phyloP scores from a whole-genome alignment of 345 rosid genomes.

The Eucalyptus virginea region DNA sequence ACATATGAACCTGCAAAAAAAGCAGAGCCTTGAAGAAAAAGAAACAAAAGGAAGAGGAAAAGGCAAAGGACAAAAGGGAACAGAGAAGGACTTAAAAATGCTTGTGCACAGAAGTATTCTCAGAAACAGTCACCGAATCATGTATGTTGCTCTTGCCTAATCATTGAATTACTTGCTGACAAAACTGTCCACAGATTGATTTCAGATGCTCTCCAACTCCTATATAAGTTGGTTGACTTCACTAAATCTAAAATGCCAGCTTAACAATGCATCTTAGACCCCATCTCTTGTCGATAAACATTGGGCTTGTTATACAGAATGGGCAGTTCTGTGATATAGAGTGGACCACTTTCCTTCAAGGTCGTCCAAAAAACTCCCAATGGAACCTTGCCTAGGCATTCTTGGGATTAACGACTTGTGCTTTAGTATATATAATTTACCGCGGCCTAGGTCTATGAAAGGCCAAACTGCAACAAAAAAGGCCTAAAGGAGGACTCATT shows the following conservation, averaged over 20 bases:
- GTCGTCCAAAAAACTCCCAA: not conserved
- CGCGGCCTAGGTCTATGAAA: not conserved
- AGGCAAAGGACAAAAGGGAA: not conserved
- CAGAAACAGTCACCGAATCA: not conserved
- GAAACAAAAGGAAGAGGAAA: not conserved
- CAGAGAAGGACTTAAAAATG: not conserved
- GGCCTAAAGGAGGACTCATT: not conserved
- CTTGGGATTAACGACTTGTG: not conserved
- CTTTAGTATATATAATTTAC: not conserved
- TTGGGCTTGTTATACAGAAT: not conserved
- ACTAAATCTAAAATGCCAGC: not conserved
- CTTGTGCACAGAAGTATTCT: not conserved
- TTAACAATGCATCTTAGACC: not conserved
- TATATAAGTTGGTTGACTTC: not conserved
- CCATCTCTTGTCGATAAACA: not conserved
- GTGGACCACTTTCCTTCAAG: not conserved
- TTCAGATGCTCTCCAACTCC: not conserved
- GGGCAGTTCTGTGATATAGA: not conserved
- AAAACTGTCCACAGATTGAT: not conserved
- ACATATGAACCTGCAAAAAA: conserved; percentile 63
- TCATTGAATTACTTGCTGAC: not conserved
- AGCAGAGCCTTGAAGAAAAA: not conserved
- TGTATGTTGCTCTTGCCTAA: not conserved
- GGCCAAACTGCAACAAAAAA: not conserved
- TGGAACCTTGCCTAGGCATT: not conserved